phyloP scores from a whole-genome alignment of 441 rosid species.

The Flueggea neowawraea region DNA sequence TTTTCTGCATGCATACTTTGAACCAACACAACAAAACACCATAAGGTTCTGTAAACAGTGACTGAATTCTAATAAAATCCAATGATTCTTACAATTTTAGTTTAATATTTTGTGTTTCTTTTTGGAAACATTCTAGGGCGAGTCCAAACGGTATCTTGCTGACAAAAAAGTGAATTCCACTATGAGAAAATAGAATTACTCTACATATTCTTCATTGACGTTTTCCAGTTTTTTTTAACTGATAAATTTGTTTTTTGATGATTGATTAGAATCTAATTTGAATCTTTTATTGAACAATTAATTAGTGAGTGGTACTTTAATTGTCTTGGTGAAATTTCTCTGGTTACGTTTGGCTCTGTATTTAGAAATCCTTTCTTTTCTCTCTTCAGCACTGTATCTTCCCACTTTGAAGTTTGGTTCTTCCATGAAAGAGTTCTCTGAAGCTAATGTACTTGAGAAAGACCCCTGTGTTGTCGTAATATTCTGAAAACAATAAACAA shows the following conservation, averaged over 20 bases:
- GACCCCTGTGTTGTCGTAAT: constrained; percentile 32
- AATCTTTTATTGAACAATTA: background rate
- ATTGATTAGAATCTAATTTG: too few relatives aligned
- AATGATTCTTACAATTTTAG: too few relatives aligned
- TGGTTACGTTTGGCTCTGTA: constrained; percentile 90
- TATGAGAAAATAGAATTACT: too few relatives aligned
- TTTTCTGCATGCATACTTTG: constrained; percentile 88
- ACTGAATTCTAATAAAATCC: background rate
- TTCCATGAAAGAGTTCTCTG: constrained; percentile 45
- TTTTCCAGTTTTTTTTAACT: too few relatives aligned
- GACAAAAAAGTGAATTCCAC: too few relatives aligned
- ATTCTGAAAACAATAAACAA: constrained; percentile 18
- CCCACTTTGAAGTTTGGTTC: constrained; percentile 64
- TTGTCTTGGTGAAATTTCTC: constrained; percentile 86
- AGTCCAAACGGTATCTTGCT: too few relatives aligned
- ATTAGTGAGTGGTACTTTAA: constrained; percentile 45
- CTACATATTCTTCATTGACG: too few relatives aligned
- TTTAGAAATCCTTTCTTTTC: constrained; percentile 78
- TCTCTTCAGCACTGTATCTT: constrained; percentile 82
- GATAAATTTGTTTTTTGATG: too few relatives aligned
- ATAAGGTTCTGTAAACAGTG: constrained; percentile 2
- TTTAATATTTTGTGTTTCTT: too few relatives aligned
- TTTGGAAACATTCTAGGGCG: too few relatives aligned
- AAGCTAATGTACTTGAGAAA: constrained; percentile 34
- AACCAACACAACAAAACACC: constrained; percentile 1